Conservation (phyloP, 345 rosid species). For the Lepidium didymum region DNA sequence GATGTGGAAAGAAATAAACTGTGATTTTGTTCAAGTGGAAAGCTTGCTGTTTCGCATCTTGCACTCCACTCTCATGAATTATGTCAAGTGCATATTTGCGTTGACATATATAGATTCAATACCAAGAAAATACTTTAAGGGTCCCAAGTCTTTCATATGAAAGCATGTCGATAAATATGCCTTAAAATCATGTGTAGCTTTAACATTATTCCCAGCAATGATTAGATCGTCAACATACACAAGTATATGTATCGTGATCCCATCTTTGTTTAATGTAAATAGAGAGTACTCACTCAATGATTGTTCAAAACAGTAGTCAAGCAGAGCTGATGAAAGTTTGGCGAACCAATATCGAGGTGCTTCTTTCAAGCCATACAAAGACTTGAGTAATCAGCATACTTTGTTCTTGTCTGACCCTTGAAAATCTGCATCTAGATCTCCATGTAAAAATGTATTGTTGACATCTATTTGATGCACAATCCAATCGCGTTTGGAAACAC, state of each 20-base stretch:
- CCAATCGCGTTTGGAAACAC: not conserved
- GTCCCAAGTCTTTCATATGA: too few species aligned
- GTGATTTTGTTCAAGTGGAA: not conserved
- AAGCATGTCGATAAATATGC: not conserved
- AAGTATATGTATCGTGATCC: not conserved
- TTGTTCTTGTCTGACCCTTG: too few species aligned
- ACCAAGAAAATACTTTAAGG: too few species aligned
- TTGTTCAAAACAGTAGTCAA: too few species aligned
- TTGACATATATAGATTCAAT: too few species aligned
- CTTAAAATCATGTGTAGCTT: not conserved
- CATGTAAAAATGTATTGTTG: not conserved
- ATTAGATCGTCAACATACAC: not conserved
- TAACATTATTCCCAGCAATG: not conserved
- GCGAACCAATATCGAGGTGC: not conserved
- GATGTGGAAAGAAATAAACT: not conserved
- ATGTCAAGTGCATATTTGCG: not conserved
- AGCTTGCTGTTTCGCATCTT: not conserved
- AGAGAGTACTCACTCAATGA: not conserved
- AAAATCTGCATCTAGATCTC: too few species aligned
- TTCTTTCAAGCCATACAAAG: too few species aligned
- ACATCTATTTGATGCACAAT: not conserved
- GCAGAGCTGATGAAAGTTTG: too few species aligned
- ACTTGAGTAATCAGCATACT: too few species aligned
- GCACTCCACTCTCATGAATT: not conserved
- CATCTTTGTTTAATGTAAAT: not conserved